A percentile compares a stretch with the other conserved stretches of the same genome.
Evolutionary conservation across 495 filamentous ascomycete genomes (phyloP).

Genomic region (Daldinia grandis): DNA sequence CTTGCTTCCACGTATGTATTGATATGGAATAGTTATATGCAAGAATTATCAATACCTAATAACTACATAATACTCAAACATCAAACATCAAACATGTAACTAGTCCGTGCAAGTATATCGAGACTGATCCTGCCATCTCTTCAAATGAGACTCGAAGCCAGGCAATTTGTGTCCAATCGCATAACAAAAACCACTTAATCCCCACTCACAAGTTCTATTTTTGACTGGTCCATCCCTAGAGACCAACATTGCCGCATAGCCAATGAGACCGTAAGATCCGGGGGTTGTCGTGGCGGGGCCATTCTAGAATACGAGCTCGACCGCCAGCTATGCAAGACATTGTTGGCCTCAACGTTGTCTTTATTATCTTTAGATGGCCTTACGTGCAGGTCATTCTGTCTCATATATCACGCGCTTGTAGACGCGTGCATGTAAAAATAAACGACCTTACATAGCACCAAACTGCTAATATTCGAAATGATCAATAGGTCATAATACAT

Average conservation of each 20-base stretch:
- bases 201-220: conserved; percentile 36
- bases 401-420: conserved; percentile 5
- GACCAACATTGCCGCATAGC: conserved; percentile 19
- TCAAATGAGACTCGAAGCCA: conserved; percentile 17
- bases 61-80: not conserved
- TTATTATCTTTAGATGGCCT: not conserved
- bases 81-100: not conserved
- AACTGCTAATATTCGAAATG: not conserved
- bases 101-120: not conserved
- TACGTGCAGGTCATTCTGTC: conserved; percentile 28
- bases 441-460: not conserved
- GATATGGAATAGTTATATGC: too few species aligned
- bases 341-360: conserved; percentile 14
- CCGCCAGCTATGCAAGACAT: conserved; percentile 31
- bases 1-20: not conserved
- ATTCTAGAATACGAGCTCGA: conserved; percentile 43
- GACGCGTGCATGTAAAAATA: not conserved
- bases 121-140: not conserved
- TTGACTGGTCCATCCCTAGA: conserved; percentile 30
- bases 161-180: conserved; percentile 14
- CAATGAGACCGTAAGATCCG: conserved; percentile 17
- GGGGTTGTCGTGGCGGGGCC: conserved; percentile 21
- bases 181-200: not conserved
- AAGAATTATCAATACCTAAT: not conserved
- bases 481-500: not conserved